Conservation (phyloP, 306 rosid genomes). For the Vicia faba region DNA sequence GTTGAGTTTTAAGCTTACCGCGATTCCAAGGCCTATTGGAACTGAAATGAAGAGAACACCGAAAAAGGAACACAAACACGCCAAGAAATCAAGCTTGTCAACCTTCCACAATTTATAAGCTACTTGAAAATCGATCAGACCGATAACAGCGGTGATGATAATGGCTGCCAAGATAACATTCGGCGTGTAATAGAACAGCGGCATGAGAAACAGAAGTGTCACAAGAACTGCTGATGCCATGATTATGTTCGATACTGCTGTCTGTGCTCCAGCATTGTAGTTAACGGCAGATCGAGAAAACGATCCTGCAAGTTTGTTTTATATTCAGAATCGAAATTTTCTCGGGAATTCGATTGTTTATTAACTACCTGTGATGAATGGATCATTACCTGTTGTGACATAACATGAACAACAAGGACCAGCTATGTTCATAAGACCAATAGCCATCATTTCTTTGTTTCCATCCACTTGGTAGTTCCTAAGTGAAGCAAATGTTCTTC, state of each 20-base stretch:
- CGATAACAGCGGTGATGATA: constrained; percentile 90
- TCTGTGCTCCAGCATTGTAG: constrained; percentile 90
- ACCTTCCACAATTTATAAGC: constrained; percentile 80
- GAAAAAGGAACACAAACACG: constrained; percentile 83
- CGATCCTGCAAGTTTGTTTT: constrained; percentile 66
- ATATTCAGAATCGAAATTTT: constrained; percentile 10
- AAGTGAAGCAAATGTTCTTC: constrained; percentile 92
- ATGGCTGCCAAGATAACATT: constrained; percentile 85
- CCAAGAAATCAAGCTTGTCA: constrained; percentile 91
- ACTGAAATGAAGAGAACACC: constrained; percentile 96
- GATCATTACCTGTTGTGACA: constrained; percentile 73
- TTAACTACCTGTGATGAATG: too few species aligned
- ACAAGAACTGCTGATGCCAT: constrained; percentile 93
- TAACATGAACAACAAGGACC: constrained; percentile 95
- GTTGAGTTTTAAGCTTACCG: constrained; percentile 55
- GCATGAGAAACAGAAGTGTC: constrained; percentile 93
- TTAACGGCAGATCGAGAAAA: constrained; percentile 97
- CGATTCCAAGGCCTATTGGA: constrained; percentile 88
- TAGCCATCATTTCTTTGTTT: constrained; percentile 99
- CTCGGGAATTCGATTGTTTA: not conserved
- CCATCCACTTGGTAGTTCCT: constrained; percentile 97
- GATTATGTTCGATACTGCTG: constrained; percentile 79
- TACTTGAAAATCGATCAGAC: constrained; percentile 77
- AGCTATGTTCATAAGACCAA: constrained; percentile 93
- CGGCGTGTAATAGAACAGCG: constrained; percentile 89